Evolutionary conservation across 202 grass and related monocot genomes (phyloP).

Genomic region (Zizania palustris): DNA sequence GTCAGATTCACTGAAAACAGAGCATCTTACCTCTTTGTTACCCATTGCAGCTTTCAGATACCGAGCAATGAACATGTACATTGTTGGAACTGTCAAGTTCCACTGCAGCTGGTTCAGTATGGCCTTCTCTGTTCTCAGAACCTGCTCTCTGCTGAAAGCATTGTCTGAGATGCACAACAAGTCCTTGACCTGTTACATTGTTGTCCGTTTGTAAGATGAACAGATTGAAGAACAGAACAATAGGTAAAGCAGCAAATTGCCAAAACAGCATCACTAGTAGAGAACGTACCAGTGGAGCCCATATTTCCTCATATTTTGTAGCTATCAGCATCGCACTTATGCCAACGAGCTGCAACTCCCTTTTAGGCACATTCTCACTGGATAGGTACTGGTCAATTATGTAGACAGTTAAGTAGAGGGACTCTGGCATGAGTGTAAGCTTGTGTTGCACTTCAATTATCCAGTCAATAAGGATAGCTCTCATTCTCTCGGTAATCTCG

Average conservation of each 20-base stretch:
- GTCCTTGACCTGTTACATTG: conserved; percentile 45
- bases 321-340: conserved; percentile 66
- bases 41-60: conserved; percentile 59
- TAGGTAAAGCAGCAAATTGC: too few species aligned
- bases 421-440: conserved; percentile 63
- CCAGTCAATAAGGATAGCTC: conserved; percentile 64
- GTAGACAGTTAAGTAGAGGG: conserved; percentile 61
- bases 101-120: conserved; percentile 60
- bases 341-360: conserved; percentile 64
- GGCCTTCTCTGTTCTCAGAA: conserved; percentile 55
- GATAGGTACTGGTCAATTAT: conserved; percentile 62
- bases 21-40: conserved; percentile 37
- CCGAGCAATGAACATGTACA: conserved; percentile 58
- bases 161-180: conserved; percentile 51
- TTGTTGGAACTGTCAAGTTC: conserved; percentile 64
- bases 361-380: conserved; percentile 41
- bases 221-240: too few species aligned
- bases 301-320: conserved; percentile 66
- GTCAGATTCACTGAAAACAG: not conserved
- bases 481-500: conserved; percentile 68
- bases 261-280: not conserved
- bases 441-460: conserved; percentile 63
- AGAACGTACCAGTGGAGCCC: conserved; percentile 51
- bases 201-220: conserved; percentile 1
- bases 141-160: conserved; percentile 47